Evolutionary conservation across 139 green algal genomes (phyloP).

Genomic region (Chlamydomonas sp.): DNA sequence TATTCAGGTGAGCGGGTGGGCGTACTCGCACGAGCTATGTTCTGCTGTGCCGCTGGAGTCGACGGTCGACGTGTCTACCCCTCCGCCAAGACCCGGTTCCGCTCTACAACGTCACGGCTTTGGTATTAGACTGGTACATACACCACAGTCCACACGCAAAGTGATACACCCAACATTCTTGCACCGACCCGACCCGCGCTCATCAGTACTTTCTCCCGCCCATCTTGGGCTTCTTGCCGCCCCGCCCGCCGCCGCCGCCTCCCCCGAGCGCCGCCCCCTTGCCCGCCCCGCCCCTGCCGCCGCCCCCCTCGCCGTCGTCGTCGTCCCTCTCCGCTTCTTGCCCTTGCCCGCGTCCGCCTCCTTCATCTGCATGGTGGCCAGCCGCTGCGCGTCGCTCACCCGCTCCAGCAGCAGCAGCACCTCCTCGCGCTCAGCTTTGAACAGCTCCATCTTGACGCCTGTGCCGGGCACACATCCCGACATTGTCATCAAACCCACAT

Average conservation of each 20-base stretch:
- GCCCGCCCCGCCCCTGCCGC: not conserved
- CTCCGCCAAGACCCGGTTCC: too few species aligned
- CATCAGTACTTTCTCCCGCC: conserved; percentile 1
- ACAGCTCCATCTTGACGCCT: conserved; percentile 85
- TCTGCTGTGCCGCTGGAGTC: too few species aligned
- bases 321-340: conserved; percentile 53
- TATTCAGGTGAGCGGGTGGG: too few species aligned
- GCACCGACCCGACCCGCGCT: too few species aligned
- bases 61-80: too few species aligned
- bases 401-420: conserved; percentile 89
- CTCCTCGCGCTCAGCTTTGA: conserved; percentile 74
- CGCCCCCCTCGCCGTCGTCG: conserved; percentile 34
- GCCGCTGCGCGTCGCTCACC: conserved; percentile 83
- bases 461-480: not conserved
- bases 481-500: too few species aligned
- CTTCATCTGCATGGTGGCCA: conserved; percentile 88
- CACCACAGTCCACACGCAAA: too few species aligned
- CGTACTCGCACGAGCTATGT: too few species aligned
- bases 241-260: not conserved
- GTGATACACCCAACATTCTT: too few species aligned
- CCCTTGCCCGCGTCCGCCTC: conserved; percentile 60
- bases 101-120: too few species aligned
- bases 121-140: too few species aligned
- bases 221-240: not conserved
- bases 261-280: not conserved